phyloP scores from a whole-genome alignment of 257 asterid genomes.

The Solanum chiquidenum region DNA sequence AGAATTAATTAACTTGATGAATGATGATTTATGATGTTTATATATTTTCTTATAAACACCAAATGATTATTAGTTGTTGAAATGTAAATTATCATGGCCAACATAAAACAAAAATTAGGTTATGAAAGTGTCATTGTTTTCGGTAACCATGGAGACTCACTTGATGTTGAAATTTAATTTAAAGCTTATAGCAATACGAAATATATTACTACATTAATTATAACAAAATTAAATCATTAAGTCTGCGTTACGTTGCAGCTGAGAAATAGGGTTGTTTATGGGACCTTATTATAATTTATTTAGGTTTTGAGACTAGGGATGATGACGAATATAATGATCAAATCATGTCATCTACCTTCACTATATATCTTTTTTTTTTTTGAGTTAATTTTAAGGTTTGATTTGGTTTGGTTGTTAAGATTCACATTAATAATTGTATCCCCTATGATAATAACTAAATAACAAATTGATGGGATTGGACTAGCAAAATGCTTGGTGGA shows the following conservation, averaged over 20 bases:
- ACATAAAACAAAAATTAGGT: neutral
- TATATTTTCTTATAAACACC: neutral
- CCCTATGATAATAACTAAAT: neutral
- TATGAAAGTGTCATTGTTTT: neutral
- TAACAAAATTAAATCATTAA: neutral
- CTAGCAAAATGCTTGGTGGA: neutral
- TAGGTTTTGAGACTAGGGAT: neutral
- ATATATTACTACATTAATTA: neutral
- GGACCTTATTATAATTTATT: neutral
- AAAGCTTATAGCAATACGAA: neutral
- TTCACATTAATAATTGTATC: neutral
- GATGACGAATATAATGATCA: slow-evolving; percentile 3
- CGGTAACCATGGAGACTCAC: slow-evolving; percentile 11
- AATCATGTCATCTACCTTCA: slow-evolving; percentile 6
- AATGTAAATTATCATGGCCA: neutral
- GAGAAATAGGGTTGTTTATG: neutral
- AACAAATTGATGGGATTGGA: neutral
- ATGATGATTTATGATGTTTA: neutral
- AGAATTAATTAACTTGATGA: neutral
- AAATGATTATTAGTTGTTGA: neutral
- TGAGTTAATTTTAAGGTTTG: neutral
- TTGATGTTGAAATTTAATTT: slow-evolving; percentile 22
- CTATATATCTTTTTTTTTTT: neutral
- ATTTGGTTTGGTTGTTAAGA: slow-evolving; percentile 5
- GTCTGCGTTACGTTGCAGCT: slow-evolving; percentile 7